phyloP scores from a whole-genome alignment of 352 stramenopile species.

The Pythium dissotocum region DNA sequence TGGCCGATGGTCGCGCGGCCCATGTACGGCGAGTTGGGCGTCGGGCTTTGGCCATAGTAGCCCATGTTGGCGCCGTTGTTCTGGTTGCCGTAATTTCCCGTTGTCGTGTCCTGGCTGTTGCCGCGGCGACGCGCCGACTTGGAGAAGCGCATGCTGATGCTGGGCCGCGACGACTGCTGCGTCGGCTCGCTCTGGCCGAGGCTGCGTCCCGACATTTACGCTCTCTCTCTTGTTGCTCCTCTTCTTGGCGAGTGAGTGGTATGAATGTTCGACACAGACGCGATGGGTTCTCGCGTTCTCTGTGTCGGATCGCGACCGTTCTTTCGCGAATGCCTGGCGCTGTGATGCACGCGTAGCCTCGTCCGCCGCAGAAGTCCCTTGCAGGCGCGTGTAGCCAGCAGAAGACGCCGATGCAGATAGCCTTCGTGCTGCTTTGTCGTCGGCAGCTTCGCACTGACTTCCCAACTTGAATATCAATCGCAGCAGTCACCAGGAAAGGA shows the following conservation, averaged over 20 bases:
- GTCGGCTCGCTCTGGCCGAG: conserved; percentile 30
- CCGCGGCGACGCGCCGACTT: conserved; percentile 61
- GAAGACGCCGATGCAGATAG: background rate
- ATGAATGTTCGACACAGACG: background rate
- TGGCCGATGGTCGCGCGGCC: conserved; percentile 55
- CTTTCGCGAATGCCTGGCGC: background rate
- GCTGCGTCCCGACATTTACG: conserved; percentile 16
- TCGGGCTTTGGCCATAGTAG: conserved; percentile 41
- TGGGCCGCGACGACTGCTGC: conserved; percentile 25
- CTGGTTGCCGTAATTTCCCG: conserved; percentile 33
- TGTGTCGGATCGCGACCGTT: background rate
- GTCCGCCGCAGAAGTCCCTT: background rate
- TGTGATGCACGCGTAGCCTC: conserved; percentile 6
- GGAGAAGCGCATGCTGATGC: conserved; percentile 68
- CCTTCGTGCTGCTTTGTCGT: conserved; percentile 4
- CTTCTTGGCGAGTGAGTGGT: background rate
- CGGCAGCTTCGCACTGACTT: conserved; percentile 25
- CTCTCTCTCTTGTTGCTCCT: background rate
- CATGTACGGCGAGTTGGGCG: conserved; percentile 40
- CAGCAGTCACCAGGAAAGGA: background rate
- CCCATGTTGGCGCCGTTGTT: conserved; percentile 24
- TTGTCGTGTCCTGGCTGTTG: conserved; percentile 63
- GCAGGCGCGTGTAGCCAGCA: conserved; percentile 4
- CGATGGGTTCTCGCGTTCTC: background rate
- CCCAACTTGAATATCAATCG: conserved; percentile 34